Base-by-base conservation (phyloP, 805 yeast species). In the Candida sphagnicola region DNA sequence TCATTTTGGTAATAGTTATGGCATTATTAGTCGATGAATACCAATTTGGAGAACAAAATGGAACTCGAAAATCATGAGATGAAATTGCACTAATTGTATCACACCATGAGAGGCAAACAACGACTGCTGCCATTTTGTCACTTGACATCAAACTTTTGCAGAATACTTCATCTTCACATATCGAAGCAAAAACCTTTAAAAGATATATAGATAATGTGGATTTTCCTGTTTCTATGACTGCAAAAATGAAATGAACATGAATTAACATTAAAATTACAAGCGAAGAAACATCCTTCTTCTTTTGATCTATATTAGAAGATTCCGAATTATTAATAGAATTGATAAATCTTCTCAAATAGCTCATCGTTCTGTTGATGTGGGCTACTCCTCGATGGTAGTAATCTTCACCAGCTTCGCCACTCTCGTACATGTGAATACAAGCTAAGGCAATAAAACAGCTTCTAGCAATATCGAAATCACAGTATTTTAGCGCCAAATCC, bases 311-410 rank as follows among this genome's bases (percentile, higher is more conserved):
- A 17, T 35, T 37, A 17, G 25, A 30, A 17, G 33, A 17, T 12
- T 8, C 28, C 15, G 23, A 8, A 5, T 24, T 19, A 8, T 36
- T 43, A 8, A 41, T 43, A 18, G 38, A 28, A 28, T 31, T 30
- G 15, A 76, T 66, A 43, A 66, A 73, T 28, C 65, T 67, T 19
- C 75, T 70, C 42, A 77, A 53, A 44, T 75, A 72, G 41, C 73
- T 75, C 81, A 77, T 74, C 0, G 80, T 75, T 42, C 69, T 73
- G 47, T 75, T 74, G 11, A 77, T 73, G 49, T 77, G 81, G 2
- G 68, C 62, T 52, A 77, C 63, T 0, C 82, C 82, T 33, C 69
- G 70, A 35, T 57, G 62, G 51, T 76, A 76, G 47, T 72, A 75
- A 36, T 74, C 77, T 39, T 64, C 61, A 3, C 71, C 77, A 5